Percentiles rank a stretch among this genome's conserved stretches.
phyloP scores from a whole-genome alignment of 148 eudicot genomes.

The Fallopia convolvulus region DNA sequence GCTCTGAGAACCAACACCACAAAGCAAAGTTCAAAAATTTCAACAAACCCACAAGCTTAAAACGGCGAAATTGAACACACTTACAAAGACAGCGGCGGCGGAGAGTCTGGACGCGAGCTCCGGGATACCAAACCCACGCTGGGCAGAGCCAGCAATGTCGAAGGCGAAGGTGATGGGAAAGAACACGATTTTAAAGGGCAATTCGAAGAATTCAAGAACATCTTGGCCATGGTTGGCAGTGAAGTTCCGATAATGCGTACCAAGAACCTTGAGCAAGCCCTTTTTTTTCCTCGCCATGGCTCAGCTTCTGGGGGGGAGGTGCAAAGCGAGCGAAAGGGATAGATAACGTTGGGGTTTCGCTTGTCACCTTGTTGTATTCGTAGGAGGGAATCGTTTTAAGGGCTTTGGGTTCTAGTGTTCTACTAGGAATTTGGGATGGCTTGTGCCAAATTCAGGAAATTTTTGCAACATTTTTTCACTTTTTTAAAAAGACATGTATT shows the following conservation, averaged over 20 bases:
- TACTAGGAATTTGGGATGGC: too few relatives aligned
- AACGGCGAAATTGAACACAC: conserved; percentile 7
- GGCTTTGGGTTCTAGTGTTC: too few relatives aligned
- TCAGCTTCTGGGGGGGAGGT: neutral
- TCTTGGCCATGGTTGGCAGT: neutral
- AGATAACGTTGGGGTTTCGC: conserved; percentile 1
- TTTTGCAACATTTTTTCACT: too few relatives aligned
- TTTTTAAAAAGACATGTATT: too few relatives aligned
- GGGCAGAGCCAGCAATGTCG: conserved; percentile 78
- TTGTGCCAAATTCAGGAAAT: too few relatives aligned
- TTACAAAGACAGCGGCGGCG: conserved; percentile 62
- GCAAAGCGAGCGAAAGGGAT: neutral
- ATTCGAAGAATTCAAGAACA: conserved; percentile 40
- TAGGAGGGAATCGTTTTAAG: too few relatives aligned
- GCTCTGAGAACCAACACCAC: conserved; percentile 7
- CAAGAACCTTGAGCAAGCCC: neutral
- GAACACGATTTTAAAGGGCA: conserved; percentile 55
- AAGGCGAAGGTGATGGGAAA: conserved; percentile 71
- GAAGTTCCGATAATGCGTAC: conserved; percentile 3
- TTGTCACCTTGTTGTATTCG: neutral
- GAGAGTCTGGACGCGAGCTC: conserved; percentile 76
- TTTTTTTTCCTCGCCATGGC: conserved; percentile 8
- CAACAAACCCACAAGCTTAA: conserved; percentile 1
- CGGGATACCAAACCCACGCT: conserved; percentile 81
- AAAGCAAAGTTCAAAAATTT: neutral